Evolutionary conservation across 139 green algal species (phyloP), one percentile per base, ranked within the genome.

Genomic region (Volvox reticuliferus): DNA sequence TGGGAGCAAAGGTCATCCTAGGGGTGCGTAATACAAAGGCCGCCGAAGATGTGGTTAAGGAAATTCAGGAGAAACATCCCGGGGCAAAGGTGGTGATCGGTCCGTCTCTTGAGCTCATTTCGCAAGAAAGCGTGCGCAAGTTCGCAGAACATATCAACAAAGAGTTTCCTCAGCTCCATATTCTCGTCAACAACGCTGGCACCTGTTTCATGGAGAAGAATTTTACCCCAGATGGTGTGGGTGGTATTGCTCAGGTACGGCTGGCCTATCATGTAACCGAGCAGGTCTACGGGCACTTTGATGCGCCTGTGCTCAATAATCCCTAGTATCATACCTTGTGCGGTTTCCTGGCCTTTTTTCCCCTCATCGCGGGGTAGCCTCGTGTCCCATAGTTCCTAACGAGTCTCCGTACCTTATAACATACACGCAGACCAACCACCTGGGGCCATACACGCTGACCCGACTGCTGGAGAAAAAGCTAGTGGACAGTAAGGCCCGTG

Each of bases 401-500:
- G 9, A 14, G 5, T 55, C 44, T 55, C 44, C 44, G n/a, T n/a
- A n/a, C 44, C 44, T 55, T 55, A 5, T 9, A 55, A 55, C 44
- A n/a, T 9, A 55, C 44, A 20, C 50, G 82, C 37, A 97, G 95
- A 93, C 94, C 77, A 97, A 97, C 91, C 95, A 96, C 92, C 92
- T 96, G 73, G 96, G 96, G 0, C 96, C 96, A 21, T 98, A 97
- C 88, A 94, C 91, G 0, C 94, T 98, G 20, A 98, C 96, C 0
- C 94, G 96, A 5, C 89, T 98, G 63, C 92, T 98, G 71, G 93
- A 96, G 91, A 89, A 91, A 55, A 95, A 94, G 91, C 88, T 95
- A 73, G 84, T 93, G 12, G 79, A 62, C 22, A 89, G 33, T 76
- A 94, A 93, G 88, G 91, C 91, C 2, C 91, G 93, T 18, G 88